A percentile compares a stretch with the other conserved stretches of the same genome.
Conservation (phyloP, 495 filamentous ascomycete genomes). For the Neurospora sp. region DNA sequence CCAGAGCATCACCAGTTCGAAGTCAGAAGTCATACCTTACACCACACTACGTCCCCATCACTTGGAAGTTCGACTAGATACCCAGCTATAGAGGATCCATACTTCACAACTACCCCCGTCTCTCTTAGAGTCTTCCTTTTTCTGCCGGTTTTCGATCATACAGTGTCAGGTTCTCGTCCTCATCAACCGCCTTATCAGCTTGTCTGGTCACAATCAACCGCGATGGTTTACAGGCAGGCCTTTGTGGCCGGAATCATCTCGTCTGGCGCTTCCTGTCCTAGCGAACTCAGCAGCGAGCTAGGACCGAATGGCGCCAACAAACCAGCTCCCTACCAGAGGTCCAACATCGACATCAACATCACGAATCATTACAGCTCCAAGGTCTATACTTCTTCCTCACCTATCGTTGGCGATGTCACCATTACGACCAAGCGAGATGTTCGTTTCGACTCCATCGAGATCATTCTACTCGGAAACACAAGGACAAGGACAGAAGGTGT, state of each 20-base stretch:
- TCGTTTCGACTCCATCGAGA: conserved; percentile 70
- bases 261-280: not conserved
- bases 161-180: not conserved
- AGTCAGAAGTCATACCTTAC: not conserved
- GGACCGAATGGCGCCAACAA: not conserved
- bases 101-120: not conserved
- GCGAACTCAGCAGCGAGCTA: conserved; percentile 3
- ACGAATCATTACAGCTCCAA: conserved; percentile 37
- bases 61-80: not conserved
- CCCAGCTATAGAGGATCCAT: not conserved
- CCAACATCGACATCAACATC: conserved; percentile 33
- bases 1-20: not conserved
- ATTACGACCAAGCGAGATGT: conserved; percentile 51
- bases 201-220: not conserved
- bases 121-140: not conserved
- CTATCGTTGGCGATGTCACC: conserved; percentile 39
- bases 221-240: not conserved
- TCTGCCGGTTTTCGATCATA: not conserved
- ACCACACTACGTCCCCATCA: not conserved
- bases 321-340: conserved; percentile 14
- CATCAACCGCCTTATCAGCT: not conserved
- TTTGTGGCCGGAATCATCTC: not conserved
- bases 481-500: conserved; percentile 33
- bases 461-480: conserved; percentile 63
- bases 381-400: conserved; percentile 39